Conservation (phyloP, 305 asterid species). For the Fraxinus velutina region DNA sequence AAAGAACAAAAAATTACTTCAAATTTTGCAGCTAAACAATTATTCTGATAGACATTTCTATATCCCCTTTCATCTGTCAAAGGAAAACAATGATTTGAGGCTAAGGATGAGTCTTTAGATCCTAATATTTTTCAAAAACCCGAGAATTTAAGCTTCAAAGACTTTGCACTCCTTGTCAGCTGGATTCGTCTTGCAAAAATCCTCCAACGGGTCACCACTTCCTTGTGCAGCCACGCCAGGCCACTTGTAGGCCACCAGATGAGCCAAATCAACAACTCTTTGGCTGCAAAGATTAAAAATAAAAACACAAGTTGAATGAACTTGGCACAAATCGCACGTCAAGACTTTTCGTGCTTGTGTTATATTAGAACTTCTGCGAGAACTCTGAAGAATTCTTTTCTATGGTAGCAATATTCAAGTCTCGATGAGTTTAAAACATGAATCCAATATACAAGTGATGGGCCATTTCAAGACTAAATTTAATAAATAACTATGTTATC, state of each 20-base stretch:
- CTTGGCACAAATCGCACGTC: not conserved
- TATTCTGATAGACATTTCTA: not conserved
- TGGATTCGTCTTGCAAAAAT: slow-evolving; percentile 60
- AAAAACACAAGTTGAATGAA: not conserved
- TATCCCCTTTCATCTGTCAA: not conserved
- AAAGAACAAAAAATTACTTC: not conserved
- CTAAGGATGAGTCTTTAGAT: slow-evolving; percentile 12
- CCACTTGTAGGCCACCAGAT: slow-evolving; percentile 76
- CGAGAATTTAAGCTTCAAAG: slow-evolving; percentile 45
- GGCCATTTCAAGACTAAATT: not conserved
- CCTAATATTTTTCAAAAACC: not conserved
- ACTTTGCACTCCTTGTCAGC: slow-evolving; percentile 83
- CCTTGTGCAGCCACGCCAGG: slow-evolving; percentile 49
- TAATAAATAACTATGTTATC: not conserved
- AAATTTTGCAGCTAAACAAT: not conserved
- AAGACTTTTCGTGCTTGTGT: not conserved
- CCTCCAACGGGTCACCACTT: slow-evolving; percentile 78
- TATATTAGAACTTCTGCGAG: not conserved
- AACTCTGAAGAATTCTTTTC: not conserved
- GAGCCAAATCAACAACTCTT: slow-evolving; percentile 90
- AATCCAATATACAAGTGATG: not conserved
- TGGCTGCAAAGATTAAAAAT: slow-evolving; percentile 48
- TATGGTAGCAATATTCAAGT: not conserved
- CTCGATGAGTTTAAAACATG: not conserved
- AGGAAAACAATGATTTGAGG: slow-evolving; percentile 10